These are phyloP conservation scores for Phytophthora lateralis DNA, from an alignment of 352 stramenopile species.

Conservation along the genomic window DNA sequence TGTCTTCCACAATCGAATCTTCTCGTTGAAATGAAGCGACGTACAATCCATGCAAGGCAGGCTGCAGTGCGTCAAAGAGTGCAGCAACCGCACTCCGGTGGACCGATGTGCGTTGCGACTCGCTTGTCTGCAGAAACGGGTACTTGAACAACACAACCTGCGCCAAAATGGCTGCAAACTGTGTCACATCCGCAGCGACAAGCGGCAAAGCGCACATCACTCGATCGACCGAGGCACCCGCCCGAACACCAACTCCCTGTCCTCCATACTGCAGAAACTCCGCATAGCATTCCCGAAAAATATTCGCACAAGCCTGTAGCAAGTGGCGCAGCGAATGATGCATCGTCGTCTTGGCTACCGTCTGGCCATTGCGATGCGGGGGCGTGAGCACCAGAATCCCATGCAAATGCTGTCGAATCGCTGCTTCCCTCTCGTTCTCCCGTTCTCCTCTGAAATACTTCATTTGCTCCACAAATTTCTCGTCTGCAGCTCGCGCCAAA, in stretches of 20 bases:
- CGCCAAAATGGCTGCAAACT: conserved; percentile 54
- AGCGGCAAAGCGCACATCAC: conserved; percentile 47
- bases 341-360: conserved; percentile 38
- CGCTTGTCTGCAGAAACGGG: conserved; percentile 21
- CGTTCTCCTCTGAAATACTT: conserved; percentile 54
- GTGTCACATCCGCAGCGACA: conserved; percentile 52
- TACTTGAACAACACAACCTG: conserved; percentile 73
- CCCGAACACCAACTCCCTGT: conserved; percentile 6
- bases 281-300: conserved; percentile 57
- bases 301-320: conserved; percentile 54
- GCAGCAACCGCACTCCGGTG: conserved; percentile 55
- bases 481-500: conserved; percentile 53
- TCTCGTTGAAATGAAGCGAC: conserved; percentile 55
- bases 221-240: conserved; percentile 10
- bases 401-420: conserved; percentile 51
- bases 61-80: conserved; percentile 71
- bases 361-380: conserved; percentile 47
- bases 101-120: conserved; percentile 20
- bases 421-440: conserved; percentile 32
- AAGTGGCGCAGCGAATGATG: conserved; percentile 56
- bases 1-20: conserved; percentile 44
- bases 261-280: conserved; percentile 27
- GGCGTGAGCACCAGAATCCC: conserved; percentile 41
- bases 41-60: conserved; percentile 61
- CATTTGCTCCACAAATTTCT: conserved; percentile 66